Base-by-base conservation (phyloP, 352 stramenopile genomes). In the Phytophthora foliorum region DNA sequence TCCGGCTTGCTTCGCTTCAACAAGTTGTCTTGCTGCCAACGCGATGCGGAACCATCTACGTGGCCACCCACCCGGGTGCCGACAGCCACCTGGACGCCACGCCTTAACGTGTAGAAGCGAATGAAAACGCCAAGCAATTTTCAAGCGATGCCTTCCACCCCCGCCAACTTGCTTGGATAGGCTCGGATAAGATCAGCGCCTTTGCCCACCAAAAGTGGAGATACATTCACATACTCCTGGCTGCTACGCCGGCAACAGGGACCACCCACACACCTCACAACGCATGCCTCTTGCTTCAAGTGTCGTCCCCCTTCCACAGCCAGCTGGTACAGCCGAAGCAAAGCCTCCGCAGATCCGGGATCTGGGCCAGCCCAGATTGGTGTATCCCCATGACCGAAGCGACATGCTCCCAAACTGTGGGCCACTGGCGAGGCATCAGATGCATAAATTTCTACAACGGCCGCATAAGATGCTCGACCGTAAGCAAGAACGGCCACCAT, bases 401-500 rank as follows among this genome's bases (percentile, higher is more conserved):
- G 38, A 21, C 36, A 24, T 56, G 46, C 46, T 10, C 29, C 29
- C 25, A 32, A 32, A 32, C 29, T 32, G 5, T 32, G 29, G 29
- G 2, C 29, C 34, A 11, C 38, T n/a, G n/a, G 17, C 38, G 8
- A 17, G 6, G 14, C 17, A 22, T 22, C 38, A 44, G 38, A 17
- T 44, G 6, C 38, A 24, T 21, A 44, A 39, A 32, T 10, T 22
- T 54, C 16, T n/a, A 42, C 38, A 60, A 32, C 29, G 29, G 29
- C 29, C 29, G 29, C 29, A 32, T 59, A 48, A 46, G 59, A 55
- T 17, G 17, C n/a, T 27, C 59, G 54, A 4, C 45, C 48, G 46
- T 49, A 64, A 65, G 54, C 62, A 54, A 19, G 36, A 48, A 8
- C 17, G 8, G n/a, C 48, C 46, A 60, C 41, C 51, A 68, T 55